Evolutionary conservation across 371 early-diverging fungal genomes (phyloP).

Genomic region (Blakeslea trispora): DNA sequence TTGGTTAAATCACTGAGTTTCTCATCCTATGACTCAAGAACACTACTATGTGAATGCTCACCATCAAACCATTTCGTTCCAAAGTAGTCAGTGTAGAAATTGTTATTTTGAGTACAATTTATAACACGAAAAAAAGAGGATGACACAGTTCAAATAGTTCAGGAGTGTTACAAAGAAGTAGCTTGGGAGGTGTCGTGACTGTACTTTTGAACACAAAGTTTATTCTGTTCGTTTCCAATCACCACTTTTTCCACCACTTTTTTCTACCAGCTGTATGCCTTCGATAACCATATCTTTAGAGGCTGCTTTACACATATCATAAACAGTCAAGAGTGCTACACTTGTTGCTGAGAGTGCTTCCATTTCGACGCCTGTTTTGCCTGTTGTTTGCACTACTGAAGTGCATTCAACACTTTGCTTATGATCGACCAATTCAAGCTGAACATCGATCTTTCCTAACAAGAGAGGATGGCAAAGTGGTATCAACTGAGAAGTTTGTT

Average conservation of each 20-base stretch:
- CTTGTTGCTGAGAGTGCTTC: conserved; percentile 87
- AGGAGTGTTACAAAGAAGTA: too few relatives aligned
- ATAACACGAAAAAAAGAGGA: too few relatives aligned
- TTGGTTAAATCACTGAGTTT: too few relatives aligned
- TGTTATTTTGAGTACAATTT: too few relatives aligned
- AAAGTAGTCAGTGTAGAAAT: too few relatives aligned
- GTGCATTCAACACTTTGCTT: conserved; percentile 50
- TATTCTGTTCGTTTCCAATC: conserved; percentile 27
- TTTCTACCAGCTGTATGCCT: conserved; percentile 68
- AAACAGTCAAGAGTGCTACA: conserved; percentile 75
- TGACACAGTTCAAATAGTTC: too few relatives aligned
- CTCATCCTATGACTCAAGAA: too few relatives aligned
- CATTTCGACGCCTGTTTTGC: conserved; percentile 94
- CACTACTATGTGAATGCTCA: too few relatives aligned
- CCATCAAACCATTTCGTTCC: too few relatives aligned
- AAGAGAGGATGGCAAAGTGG: conserved; percentile 89
- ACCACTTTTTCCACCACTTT: conserved; percentile 85
- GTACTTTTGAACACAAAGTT: too few relatives aligned
- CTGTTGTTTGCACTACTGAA: conserved; percentile 70
- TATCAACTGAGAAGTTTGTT: conserved; percentile 78
- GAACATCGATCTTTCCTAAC: conserved; percentile 72
- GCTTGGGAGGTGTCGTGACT: conserved; percentile 46
- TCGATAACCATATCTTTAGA: conserved; percentile 54
- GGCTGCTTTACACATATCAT: conserved; percentile 83
- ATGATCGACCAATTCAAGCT: conserved; percentile 54